Base-by-base conservation (phyloP, 192 early-diverging fungal species). In the Pecoramyces ruminantium region DNA sequence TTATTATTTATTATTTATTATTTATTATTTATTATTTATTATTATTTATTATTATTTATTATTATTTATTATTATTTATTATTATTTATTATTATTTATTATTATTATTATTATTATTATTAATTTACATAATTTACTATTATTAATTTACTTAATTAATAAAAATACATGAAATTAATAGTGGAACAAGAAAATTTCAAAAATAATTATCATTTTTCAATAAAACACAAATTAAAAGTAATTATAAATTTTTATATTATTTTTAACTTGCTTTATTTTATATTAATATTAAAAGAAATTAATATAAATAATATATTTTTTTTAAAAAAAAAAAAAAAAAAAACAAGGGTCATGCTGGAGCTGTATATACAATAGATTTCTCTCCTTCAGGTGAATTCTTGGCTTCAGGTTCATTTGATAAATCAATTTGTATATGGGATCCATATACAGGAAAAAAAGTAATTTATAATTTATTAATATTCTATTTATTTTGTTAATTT, bases 331-430 rank as follows among this genome's bases (percentile, higher is more conserved):
- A 34, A 42, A 29, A 28, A 77, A 79, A 34, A 29, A 80, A 79
- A 29, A 28, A 42, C 83, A 86, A 96, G 86, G 95, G 95, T 21
- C 96, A 98, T 83, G 85, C 81, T 29, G 96, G 96, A 3, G 96
- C 96, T 14, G 92, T 98, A n/a, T 96, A 97, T 86, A 86, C 93
- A 14, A 89, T 95, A 11, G 90, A 94, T 81, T 98, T 95, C 84
- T 95, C 97, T 17, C 94, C 92, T 11, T 89, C 91, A 78, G 95
- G 94, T 28, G 89, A 89, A 30, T 90, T 92, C 39, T 86, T 98
- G 11, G 95, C 93, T 8, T 94, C 96, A 12, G 97, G 95, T 11
- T 96, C 95, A 15, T 97, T 98, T 87, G 97, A 98, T 87, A 94
- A 94, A 85, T 93, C 95, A 13, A 91, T 98, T 38, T 88, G 95